Conservation (phyloP, 2,329 filamentous ascomycete genomes). For the Tolypocladium sp. region DNA sequence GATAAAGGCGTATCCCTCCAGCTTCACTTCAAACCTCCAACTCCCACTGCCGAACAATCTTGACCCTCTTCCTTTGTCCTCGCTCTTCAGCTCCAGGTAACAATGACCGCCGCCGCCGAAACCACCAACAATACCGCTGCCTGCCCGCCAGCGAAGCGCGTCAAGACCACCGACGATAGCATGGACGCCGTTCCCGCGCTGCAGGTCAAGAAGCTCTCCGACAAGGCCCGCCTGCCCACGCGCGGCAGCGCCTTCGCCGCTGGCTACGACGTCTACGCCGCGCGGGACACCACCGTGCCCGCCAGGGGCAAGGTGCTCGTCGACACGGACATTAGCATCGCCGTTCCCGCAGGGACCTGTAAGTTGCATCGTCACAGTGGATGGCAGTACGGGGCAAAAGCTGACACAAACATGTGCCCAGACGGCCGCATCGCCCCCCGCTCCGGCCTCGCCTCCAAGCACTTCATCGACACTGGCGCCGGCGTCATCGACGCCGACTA, state of each 20-base stretch:
- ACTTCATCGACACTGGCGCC: constrained; percentile 93
- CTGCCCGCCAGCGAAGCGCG: constrained; percentile 72
- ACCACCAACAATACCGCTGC: constrained; percentile 40
- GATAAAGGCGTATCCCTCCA: background rate
- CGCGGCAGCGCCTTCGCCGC: constrained; percentile 84
- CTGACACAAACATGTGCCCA: constrained; percentile 20
- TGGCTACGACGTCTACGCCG: constrained; percentile 87
- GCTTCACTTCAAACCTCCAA: background rate
- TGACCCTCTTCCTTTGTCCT: background rate
- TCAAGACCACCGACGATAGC: constrained; percentile 48
- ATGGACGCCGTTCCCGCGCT: constrained; percentile 49
- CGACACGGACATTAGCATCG: constrained; percentile 84
- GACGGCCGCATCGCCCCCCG: constrained; percentile 86
- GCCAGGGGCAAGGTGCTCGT: constrained; percentile 78
- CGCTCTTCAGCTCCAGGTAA: background rate
- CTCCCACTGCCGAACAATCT: background rate
- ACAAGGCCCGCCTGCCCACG: constrained; percentile 72
- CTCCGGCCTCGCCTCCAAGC: constrained; percentile 83
- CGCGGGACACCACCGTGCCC: constrained; percentile 66
- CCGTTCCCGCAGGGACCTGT: constrained; percentile 86
- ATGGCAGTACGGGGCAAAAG: background rate
- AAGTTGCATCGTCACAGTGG: constrained; percentile 23
- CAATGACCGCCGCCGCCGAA: constrained; percentile 21
- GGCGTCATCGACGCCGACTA: constrained; percentile 98
- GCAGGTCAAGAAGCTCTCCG: constrained; percentile 79